phyloP scores from a whole-genome alignment of 371 early-diverging fungal species.

The Chytridiales sp. region DNA sequence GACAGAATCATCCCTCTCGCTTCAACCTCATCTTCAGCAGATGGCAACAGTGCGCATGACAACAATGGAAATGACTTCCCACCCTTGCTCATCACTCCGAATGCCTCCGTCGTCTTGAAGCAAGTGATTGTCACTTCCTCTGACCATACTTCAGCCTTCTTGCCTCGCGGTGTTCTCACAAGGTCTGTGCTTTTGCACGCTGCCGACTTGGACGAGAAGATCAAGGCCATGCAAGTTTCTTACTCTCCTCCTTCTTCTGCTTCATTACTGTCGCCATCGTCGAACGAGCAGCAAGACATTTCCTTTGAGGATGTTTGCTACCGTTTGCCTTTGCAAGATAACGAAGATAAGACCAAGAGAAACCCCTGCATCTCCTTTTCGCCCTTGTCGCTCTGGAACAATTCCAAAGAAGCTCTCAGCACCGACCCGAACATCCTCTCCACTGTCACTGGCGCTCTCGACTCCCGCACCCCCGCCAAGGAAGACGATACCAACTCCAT shows the following conservation, averaged over 20 bases:
- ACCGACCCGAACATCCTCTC: too few relatives aligned
- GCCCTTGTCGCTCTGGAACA: slow-evolving; percentile 23
- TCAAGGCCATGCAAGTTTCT: slow-evolving; percentile 2
- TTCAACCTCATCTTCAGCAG: too few relatives aligned
- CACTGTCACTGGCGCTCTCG: too few relatives aligned
- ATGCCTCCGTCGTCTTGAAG: slow-evolving; percentile 22
- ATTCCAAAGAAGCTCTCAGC: too few relatives aligned
- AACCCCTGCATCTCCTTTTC: slow-evolving; percentile 6
- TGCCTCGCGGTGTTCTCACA: slow-evolving; percentile 34
- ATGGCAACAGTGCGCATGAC: slow-evolving; percentile 8
- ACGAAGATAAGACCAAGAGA: too few relatives aligned
- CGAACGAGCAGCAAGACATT: background rate
- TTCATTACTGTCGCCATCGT: background rate
- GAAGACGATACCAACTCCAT: too few relatives aligned
- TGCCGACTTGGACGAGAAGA: slow-evolving; percentile 20
- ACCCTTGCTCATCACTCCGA: background rate
- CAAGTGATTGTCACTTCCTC: slow-evolving; percentile 28
- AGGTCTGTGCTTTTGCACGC: slow-evolving; percentile 48
- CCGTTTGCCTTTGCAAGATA: background rate
- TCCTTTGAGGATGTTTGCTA: slow-evolving; percentile 4
- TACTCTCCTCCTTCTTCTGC: too few relatives aligned
- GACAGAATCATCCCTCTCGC: slow-evolving; percentile 12
- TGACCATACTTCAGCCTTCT: slow-evolving; percentile 1
- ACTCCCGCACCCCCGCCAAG: too few relatives aligned
- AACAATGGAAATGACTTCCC: background rate